These are phyloP conservation scores for Apostasia shenzhenica DNA, from an alignment of 106 monocot species.

Conservation along the genomic window DNA sequence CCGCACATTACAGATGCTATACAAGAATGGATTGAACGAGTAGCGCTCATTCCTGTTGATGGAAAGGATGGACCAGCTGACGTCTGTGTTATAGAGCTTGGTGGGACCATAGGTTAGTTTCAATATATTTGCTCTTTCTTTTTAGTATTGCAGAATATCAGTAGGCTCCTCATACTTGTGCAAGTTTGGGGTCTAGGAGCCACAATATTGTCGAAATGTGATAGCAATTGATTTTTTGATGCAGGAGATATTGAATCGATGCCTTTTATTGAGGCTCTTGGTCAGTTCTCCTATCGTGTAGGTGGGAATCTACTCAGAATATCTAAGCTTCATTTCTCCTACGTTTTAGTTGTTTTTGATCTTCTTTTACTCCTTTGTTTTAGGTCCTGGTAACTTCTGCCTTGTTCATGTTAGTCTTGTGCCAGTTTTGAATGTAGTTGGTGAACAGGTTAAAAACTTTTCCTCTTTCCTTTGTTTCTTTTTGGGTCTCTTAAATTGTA, in stretches of 20 bases:
- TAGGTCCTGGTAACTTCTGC: conserved; percentile 89
- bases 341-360: conserved; percentile 1
- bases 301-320: conserved; percentile 36
- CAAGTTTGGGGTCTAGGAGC: conserved; percentile 8
- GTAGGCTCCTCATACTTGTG: conserved; percentile 7
- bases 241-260: conserved; percentile 98
- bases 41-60: conserved; percentile 72
- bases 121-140: not conserved
- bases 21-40: conserved; percentile 92
- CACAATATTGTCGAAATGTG: conserved; percentile 13
- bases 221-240: conserved; percentile 29
- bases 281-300: conserved; percentile 87
- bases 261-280: conserved; percentile 92
- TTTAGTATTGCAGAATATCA: not conserved
- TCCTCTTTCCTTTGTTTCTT: not conserved
- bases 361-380: conserved; percentile 6
- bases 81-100: conserved; percentile 90
- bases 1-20: conserved; percentile 87
- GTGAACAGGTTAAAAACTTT: conserved; percentile 66
- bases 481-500: not conserved
- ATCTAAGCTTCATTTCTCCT: not conserved
- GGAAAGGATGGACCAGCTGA: conserved; percentile 79
- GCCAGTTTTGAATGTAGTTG: conserved; percentile 91
- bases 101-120: conserved; percentile 84
- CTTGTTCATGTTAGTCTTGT: conserved; percentile 96